phyloP scores from a whole-genome alignment of 163 green algal species.

The Scenedesmus sp. region DNA sequence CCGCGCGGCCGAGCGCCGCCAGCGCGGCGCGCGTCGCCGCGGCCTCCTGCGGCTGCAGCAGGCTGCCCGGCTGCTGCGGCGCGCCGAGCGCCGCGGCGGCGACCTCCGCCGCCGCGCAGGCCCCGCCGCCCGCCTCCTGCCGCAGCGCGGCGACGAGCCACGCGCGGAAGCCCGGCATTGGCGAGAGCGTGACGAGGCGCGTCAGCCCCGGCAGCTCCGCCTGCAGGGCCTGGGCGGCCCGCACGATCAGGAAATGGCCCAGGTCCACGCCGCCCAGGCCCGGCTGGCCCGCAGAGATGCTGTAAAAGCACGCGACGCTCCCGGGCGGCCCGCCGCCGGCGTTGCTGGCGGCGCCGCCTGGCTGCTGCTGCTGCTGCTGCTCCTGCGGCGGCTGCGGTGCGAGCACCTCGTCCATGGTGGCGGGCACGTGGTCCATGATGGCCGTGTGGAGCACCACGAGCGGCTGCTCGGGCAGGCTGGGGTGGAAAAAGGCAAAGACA shows the following conservation, averaged over 20 bases:
- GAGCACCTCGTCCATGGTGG: conserved; percentile 64
- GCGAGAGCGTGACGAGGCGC: conserved; percentile 76
- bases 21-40: not conserved
- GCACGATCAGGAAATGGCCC: conserved; percentile 84
- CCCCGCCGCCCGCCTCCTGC: conserved; percentile 16
- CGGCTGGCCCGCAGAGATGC: conserved; percentile 68
- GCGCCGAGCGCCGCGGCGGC: not conserved
- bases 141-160: conserved; percentile 69
- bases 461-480: conserved; percentile 67
- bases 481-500: conserved; percentile 42
- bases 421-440: conserved; percentile 49
- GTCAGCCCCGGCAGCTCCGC: conserved; percentile 57
- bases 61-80: not conserved
- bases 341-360: not conserved
- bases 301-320: conserved; percentile 78
- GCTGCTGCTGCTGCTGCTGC: conserved; percentile 12
- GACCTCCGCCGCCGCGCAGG: not conserved
- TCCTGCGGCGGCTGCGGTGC: conserved; percentile 7
- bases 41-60: not conserved
- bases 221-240: conserved; percentile 55
- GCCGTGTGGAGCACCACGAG: conserved; percentile 80
- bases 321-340: not conserved
- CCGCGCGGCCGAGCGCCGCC: not conserved
- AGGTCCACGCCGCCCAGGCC: conserved; percentile 78
- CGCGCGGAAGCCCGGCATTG: conserved; percentile 75